These are phyloP conservation scores for Leccinum subrobustum DNA, from an alignment of 1,284 basidiomycete species.

Conservation along the genomic window DNA sequence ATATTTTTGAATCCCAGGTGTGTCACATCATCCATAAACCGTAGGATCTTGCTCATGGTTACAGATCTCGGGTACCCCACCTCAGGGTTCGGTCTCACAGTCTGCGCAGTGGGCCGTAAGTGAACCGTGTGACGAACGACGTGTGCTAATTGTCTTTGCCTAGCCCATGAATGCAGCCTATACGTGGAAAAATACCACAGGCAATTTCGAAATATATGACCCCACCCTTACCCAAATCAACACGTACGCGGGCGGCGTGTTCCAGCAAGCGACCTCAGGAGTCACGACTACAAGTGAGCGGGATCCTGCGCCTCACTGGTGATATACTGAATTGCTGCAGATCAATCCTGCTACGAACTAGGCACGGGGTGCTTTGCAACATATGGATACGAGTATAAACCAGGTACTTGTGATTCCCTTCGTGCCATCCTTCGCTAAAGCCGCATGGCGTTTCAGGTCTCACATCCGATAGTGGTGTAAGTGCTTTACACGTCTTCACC, in stretches of 20 bases:
- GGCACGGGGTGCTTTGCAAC: constrained; percentile 39
- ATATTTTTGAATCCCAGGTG: constrained; percentile 61
- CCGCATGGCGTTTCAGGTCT: constrained; percentile 26
- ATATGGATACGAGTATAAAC: constrained; percentile 56
- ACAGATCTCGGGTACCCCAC: constrained; percentile 37
- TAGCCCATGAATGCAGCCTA: constrained; percentile 35
- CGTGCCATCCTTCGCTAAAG: constrained; percentile 17
- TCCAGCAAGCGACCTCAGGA: constrained; percentile 65
- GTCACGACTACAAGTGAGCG: constrained; percentile 43
- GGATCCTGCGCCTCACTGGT: neutral
- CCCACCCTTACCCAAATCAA: constrained; percentile 41
- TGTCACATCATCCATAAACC: constrained; percentile 1
- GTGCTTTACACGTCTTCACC: constrained; percentile 29
- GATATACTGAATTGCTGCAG: constrained; percentile 15
- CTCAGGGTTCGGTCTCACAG: constrained; percentile 45
- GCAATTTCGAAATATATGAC: constrained; percentile 43
- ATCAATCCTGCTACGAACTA: constrained; percentile 34
- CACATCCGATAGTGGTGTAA: constrained; percentile 24
- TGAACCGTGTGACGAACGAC: constrained; percentile 26
- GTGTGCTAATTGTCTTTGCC: neutral
- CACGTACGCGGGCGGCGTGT: constrained; percentile 43
- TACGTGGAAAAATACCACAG: constrained; percentile 40
- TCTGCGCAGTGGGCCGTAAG: constrained; percentile 45
- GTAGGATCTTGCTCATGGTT: constrained; percentile 3
- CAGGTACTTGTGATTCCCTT: constrained; percentile 32